Percentiles rank a stretch among this genome's conserved stretches.
These are phyloP conservation scores for Pythium biforme DNA, from an alignment of 352 stramenopile species.

Conservation along the genomic window DNA sequence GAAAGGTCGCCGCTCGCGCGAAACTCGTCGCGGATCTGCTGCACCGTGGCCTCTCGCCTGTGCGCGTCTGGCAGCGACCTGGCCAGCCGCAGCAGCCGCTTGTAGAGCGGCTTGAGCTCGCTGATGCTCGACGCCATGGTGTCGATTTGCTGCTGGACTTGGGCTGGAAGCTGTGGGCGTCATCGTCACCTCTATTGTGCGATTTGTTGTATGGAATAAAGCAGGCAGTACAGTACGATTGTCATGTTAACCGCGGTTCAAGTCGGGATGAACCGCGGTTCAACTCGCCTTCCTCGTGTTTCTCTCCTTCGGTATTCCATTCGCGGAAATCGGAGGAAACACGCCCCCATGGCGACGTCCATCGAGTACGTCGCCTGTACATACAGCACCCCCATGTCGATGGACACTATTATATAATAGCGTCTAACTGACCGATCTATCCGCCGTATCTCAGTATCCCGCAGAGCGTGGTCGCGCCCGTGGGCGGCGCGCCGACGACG, in stretches of 20 bases:
- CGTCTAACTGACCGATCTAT: neutral
- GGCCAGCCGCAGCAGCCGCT: slow-evolving; percentile 79
- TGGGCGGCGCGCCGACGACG: slow-evolving; percentile 29
- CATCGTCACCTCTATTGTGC: neutral
- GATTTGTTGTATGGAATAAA: slow-evolving; percentile 14
- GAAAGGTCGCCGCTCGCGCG: slow-evolving; percentile 52
- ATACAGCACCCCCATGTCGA: too few relatives aligned
- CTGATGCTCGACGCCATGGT: slow-evolving; percentile 29
- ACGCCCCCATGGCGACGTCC: slow-evolving; percentile 33
- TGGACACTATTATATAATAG: too few relatives aligned
- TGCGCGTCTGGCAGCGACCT: slow-evolving; percentile 62
- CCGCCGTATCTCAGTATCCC: slow-evolving; percentile 29
- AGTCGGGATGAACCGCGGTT: neutral
- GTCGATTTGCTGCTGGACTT: neutral
- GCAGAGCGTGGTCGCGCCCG: slow-evolving; percentile 34
- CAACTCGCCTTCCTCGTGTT: neutral
- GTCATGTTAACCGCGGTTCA: slow-evolving; percentile 4
- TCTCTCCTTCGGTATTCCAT: neutral
- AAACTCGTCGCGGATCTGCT: slow-evolving; percentile 80
- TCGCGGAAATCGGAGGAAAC: slow-evolving; percentile 4
- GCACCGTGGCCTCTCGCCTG: slow-evolving; percentile 63
- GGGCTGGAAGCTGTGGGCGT: neutral
- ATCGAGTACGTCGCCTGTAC: slow-evolving; percentile 72
- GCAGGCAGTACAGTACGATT: slow-evolving; percentile 5
- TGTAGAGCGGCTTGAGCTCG: slow-evolving; percentile 77